Evolutionary conservation across 1,139 yeast species (phyloP), one percentile per base, ranked within the genome.

Genomic region (Scheffersomyces quercinus): DNA sequence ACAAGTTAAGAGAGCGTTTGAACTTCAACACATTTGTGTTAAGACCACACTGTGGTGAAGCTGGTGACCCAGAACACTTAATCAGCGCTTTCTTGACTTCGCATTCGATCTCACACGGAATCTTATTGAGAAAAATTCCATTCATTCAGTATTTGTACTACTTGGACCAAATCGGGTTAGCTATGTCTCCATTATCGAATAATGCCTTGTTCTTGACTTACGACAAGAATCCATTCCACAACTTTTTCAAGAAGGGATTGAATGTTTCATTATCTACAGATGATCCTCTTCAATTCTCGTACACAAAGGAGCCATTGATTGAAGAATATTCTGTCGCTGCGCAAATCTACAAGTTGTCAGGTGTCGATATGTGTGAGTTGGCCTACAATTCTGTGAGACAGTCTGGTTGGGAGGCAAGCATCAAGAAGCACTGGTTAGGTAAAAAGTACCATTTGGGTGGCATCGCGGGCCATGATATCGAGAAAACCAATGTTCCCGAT

Each of bases 21-120:
- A 85, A 88, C 0, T 87, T 80, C 67, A 91, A 88, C 61, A 91
- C 98, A 0, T 85, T 95, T 66, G 95, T 89, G 14, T 73, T 95
- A 55, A 81, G 99, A 58, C 99, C 99, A 2, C 99, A 95, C 64
- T 88, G 97, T 56, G 99, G 99, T 51, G 99, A 95, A 67, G 99
- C 99, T 5, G 99, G 99, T 43, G 98, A 95, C 58, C 97, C 99
- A 1, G 98, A 91, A 58, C 99, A 95, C 68, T 76, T 95, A 61
- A 89, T 91, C 36, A 79, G 93, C 44, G 95, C 99, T 0, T 95
- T 87, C 59, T 69, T 95, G 58, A 82, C 95, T 0, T 83, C 97
- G 1, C 95, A 93, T 59, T 88, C 95, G 42, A 95, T 93, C 49
- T 88, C 96, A 36, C 99, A 95, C 61, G 99, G 99, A 46, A 95